Percentiles rank a stretch among this genome's conserved stretches.
These are phyloP conservation scores for Hymenoscyphus infarciens DNA, from an alignment of 2,329 filamentous ascomycete species.

Conservation along the genomic window DNA sequence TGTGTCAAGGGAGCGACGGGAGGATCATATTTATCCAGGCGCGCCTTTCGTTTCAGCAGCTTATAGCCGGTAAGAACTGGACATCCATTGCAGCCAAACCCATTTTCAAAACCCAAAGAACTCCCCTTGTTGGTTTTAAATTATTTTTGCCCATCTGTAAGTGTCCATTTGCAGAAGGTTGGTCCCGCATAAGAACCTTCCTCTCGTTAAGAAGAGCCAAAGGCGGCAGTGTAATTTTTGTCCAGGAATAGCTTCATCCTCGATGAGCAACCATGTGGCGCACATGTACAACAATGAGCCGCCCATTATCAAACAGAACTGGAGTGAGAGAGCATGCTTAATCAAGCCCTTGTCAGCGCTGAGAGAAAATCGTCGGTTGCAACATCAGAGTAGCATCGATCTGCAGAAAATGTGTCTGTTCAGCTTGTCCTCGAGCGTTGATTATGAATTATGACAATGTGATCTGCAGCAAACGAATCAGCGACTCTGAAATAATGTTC, in stretches of 20 bases:
- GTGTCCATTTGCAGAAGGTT: constrained; percentile 4
- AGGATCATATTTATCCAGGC: constrained; percentile 9
- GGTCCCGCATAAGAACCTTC: background rate
- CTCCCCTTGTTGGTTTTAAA: background rate
- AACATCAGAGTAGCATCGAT: background rate
- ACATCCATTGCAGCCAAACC: background rate
- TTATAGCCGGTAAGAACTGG: constrained; percentile 9
- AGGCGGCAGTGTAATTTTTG: background rate
- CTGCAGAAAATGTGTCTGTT: background rate
- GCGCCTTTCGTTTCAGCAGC: constrained; percentile 5
- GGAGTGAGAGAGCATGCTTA: background rate
- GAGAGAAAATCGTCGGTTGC: background rate
- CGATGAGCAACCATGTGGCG: background rate
- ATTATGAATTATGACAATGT: background rate
- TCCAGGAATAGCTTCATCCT: constrained; percentile 9
- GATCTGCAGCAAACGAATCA: background rate
- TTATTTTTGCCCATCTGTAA: constrained; percentile 3
- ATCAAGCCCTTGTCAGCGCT: background rate
- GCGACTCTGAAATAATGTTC: background rate
- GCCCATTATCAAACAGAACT: background rate
- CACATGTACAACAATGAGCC: background rate
- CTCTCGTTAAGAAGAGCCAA: constrained; percentile 6
- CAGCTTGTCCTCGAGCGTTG: background rate
- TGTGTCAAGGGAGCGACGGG: background rate
- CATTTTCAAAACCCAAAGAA: background rate